phyloP scores from a whole-genome alignment of 2,329 filamentous ascomycete species.

The Sarocladiaceae sp. region DNA sequence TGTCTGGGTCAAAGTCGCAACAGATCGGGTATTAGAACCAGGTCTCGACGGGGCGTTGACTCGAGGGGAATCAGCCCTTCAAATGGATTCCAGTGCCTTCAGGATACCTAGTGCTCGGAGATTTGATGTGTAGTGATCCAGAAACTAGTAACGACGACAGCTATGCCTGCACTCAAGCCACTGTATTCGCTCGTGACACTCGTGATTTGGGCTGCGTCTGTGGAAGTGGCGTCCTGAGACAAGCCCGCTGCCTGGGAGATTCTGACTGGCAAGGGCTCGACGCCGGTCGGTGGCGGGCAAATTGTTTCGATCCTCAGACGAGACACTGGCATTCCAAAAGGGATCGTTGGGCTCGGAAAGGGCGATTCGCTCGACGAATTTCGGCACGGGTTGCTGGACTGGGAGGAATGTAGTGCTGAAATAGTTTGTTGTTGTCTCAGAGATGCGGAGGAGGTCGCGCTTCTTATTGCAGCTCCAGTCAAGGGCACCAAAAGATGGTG shows the following conservation, averaged over 20 bases:
- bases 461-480: not conserved
- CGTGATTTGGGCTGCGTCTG: not conserved
- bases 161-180: not conserved
- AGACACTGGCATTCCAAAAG: constrained; percentile 8
- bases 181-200: constrained; percentile 5
- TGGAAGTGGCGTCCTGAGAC: constrained; percentile 8
- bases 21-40: constrained; percentile 4
- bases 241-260: not conserved
- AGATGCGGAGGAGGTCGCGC: constrained; percentile 6
- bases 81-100: constrained; percentile 10
- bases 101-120: constrained; percentile 2
- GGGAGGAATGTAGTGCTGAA: constrained; percentile 7
- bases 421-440: constrained; percentile 9
- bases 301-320: constrained; percentile 9
- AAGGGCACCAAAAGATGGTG: constrained; percentile 1
- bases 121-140: constrained; percentile 4
- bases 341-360: not conserved
- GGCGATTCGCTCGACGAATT: not conserved
- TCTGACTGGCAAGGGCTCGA: constrained; percentile 1
- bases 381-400: not conserved
- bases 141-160: not conserved
- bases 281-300: constrained; percentile 2
- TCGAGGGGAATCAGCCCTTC: constrained; percentile 8
- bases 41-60: constrained; percentile 5
- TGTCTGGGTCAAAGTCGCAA: constrained; percentile 29